Conservation (phyloP, 371 early-diverging fungal genomes). For the Mucor piriformis region DNA sequence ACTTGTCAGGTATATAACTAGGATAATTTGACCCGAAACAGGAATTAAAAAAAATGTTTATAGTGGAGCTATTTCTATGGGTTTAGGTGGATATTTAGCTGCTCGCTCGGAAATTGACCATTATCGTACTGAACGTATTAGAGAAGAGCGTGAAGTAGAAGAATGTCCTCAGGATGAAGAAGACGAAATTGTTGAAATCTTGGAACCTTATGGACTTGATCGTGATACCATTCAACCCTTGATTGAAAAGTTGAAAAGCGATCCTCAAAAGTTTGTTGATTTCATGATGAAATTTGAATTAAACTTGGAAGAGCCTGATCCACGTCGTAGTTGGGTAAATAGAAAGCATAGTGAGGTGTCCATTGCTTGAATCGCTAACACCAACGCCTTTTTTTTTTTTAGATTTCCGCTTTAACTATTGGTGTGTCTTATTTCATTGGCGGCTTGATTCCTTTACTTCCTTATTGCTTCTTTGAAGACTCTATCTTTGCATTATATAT, state of each 20-base stretch:
- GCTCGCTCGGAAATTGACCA: constrained; percentile 71
- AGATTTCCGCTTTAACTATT: constrained; percentile 69
- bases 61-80: constrained; percentile 59
- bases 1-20: constrained; percentile 41
- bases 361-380: too few species aligned
- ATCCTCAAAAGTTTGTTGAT: constrained; percentile 68
- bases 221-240: constrained; percentile 61
- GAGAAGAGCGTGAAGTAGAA: constrained; percentile 62
- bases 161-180: constrained; percentile 66
- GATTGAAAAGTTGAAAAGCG: constrained; percentile 53
- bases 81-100: constrained; percentile 72
- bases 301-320: constrained; percentile 66
- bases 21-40: not conserved
- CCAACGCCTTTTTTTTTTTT: too few species aligned
- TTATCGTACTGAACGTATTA: constrained; percentile 62
- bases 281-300: constrained; percentile 83
- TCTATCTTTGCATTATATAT: constrained; percentile 53
- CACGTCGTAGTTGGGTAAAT: constrained; percentile 61
- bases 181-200: constrained; percentile 65
- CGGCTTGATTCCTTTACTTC: constrained; percentile 72
- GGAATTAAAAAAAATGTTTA: not conserved
- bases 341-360: not conserved
- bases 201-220: constrained; percentile 66
- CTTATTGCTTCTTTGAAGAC: constrained; percentile 61
- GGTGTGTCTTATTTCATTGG: constrained; percentile 72